Conservation (phyloP, 148 eudicot genomes). For the Selenicereus undatus region DNA sequence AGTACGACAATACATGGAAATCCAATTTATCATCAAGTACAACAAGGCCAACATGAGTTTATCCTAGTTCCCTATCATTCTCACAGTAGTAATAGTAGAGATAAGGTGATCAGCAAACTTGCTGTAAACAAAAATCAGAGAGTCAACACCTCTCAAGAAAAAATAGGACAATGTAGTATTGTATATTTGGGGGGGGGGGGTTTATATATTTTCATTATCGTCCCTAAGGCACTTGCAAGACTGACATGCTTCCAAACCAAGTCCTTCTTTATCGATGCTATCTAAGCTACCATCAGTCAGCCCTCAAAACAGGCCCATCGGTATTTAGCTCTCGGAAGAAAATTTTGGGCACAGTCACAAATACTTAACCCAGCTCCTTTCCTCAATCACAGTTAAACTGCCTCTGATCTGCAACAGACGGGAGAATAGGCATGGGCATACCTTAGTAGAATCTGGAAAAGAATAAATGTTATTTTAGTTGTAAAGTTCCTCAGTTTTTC, state of each 20-base stretch:
- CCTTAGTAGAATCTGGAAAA: background rate
- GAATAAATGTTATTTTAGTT: background rate
- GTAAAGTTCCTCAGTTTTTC: background rate
- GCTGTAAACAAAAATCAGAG: no score
- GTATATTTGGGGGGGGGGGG: background rate
- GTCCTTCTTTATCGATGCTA: background rate
- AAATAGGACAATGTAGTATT: background rate
- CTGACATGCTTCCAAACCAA: background rate
- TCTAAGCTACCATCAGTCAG: slow-evolving; percentile 4
- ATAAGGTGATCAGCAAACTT: no score
- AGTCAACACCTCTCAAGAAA: no score
- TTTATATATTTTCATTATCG: background rate
- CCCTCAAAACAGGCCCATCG: background rate
- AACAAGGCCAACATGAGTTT: no score
- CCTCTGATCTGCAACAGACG: background rate
- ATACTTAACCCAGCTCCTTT: background rate
- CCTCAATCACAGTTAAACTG: background rate
- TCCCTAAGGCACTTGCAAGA: background rate
- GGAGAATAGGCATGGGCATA: background rate
- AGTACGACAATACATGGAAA: no score
- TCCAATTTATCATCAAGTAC: no score
- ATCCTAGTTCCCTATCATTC: no score
- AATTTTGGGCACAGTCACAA: background rate
- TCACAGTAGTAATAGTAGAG: no score
- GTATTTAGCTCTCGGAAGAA: background rate